Evolutionary conservation across 441 rosid genomes (phyloP).

Genomic region (Pelargonium fulgidum): DNA sequence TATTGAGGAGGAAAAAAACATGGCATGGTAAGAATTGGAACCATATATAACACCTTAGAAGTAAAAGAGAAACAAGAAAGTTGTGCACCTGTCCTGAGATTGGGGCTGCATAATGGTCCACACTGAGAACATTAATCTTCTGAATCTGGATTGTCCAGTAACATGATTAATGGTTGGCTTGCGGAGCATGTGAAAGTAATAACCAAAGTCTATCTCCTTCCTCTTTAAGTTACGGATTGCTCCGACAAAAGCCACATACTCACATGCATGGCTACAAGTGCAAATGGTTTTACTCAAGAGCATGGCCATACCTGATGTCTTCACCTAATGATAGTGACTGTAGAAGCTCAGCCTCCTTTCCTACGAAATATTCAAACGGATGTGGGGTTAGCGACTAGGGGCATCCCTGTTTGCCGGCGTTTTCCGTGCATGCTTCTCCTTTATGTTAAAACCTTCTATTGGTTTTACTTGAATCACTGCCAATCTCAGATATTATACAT

Average conservation of each 20-base stretch:
- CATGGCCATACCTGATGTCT: background rate
- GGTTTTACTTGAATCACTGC: background rate
- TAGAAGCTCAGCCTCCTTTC: background rate
- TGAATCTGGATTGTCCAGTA: background rate
- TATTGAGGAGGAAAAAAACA: background rate
- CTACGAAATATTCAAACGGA: background rate
- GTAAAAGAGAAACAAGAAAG: background rate
- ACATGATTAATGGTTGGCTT: background rate
- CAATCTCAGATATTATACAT: background rate
- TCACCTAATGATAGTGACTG: background rate
- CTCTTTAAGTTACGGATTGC: background rate
- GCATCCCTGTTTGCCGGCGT: background rate
- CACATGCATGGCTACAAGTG: conserved; percentile 9
- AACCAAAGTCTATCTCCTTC: background rate
- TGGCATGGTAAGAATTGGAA: background rate
- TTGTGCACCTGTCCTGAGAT: background rate
- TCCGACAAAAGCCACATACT: background rate
- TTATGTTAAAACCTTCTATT: background rate
- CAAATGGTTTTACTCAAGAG: background rate
- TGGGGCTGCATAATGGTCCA: background rate
- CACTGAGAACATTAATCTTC: background rate
- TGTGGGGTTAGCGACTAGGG: background rate
- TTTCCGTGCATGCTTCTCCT: background rate
- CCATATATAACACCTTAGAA: no score
- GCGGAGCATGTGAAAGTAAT: background rate